Evolutionary conservation across 805 yeast species (phyloP).

Genomic region (Blastobotrys parvus): DNA sequence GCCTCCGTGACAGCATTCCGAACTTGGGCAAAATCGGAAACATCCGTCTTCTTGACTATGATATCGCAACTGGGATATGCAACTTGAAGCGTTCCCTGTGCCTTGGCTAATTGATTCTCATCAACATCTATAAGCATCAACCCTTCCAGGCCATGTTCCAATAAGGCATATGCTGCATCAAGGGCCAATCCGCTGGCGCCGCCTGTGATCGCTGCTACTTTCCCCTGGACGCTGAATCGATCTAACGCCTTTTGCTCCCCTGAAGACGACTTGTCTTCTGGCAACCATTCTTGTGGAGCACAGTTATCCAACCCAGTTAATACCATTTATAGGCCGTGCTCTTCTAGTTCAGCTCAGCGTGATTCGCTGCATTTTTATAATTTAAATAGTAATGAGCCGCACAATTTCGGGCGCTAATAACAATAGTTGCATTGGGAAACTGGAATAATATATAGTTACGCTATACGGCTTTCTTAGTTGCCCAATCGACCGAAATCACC

Average conservation of each 20-base stretch:
- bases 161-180: constrained; percentile 6
- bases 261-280: constrained; percentile 25
- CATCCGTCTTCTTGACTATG: not conserved
- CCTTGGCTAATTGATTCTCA: constrained; percentile 1
- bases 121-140: constrained; percentile 4
- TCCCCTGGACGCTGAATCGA: constrained; percentile 6
- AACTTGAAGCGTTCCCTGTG: not conserved
- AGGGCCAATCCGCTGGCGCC: constrained; percentile 9
- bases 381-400: too few species aligned
- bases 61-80: constrained; percentile 3
- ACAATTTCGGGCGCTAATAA: too few species aligned
- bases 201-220: constrained; percentile 8
- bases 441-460: too few species aligned
- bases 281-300: not conserved
- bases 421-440: too few species aligned
- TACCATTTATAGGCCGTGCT: too few species aligned
- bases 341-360: too few species aligned
- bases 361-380: too few species aligned
- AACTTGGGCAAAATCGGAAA: constrained; percentile 4
- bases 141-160: constrained; percentile 7
- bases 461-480: not conserved
- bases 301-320: too few species aligned
- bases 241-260: constrained; percentile 6
- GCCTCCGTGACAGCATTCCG: constrained; percentile 1
- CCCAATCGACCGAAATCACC: constrained; percentile 11